These are phyloP conservation scores for Russula earlei DNA, from an alignment of 768 basidiomycete species.

Conservation along the genomic window DNA sequence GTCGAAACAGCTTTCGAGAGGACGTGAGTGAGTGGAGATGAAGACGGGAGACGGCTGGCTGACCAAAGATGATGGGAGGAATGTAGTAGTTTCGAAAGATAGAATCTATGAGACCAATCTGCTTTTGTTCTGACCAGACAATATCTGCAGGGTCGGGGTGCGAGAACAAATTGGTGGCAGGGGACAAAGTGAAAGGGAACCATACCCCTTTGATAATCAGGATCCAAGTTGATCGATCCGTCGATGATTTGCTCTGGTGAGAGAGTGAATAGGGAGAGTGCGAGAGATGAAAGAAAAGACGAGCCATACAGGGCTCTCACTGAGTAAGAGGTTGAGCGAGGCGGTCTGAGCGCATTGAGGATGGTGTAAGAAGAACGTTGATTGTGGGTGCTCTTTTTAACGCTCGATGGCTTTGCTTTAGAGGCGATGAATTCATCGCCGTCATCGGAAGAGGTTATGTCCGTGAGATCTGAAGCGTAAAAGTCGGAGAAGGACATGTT, in stretches of 20 bases:
- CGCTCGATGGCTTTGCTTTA: neutral
- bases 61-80: conserved; percentile 70
- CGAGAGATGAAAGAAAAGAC: neutral
- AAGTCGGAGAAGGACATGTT: conserved; percentile 22
- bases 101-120: conserved; percentile 68
- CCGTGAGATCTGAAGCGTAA: conserved; percentile 25
- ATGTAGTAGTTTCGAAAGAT: conserved; percentile 73
- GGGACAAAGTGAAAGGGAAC: neutral
- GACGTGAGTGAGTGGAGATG: neutral
- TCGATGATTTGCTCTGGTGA: conserved; percentile 50
- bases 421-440: conserved; percentile 18
- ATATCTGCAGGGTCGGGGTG: conserved; percentile 39
- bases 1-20: conserved; percentile 37
- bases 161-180: neutral
- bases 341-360: conserved; percentile 19
- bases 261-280: neutral
- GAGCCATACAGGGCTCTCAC: conserved; percentile 28
- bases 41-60: conserved; percentile 5
- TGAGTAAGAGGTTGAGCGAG: conserved; percentile 25
- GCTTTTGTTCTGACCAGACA: conserved; percentile 72
- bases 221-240: conserved; percentile 60
- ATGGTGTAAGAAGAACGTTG: conserved; percentile 11
- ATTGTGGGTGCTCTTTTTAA: conserved; percentile 2
- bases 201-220: conserved; percentile 70
- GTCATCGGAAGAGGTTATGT: conserved; percentile 21